Evolutionary conservation across 2,329 filamentous ascomycete species (phyloP), one percentile per base, ranked within the genome.

Genomic region (Amesomyces nigricolor): DNA sequence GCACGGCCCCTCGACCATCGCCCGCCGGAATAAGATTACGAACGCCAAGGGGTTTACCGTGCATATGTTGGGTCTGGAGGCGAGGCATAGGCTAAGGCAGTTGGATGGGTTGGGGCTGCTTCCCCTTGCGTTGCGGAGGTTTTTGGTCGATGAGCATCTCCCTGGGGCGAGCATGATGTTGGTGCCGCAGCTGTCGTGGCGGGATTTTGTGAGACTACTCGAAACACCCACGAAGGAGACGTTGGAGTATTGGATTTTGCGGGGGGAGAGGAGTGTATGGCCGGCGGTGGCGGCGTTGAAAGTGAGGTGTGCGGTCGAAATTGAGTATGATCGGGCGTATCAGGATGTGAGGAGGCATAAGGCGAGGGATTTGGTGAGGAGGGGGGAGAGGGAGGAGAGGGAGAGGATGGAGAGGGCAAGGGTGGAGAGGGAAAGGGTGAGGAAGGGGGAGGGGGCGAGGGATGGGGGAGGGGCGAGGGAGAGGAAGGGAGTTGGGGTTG

Each of bases 251-350:
- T 96, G 91, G 92, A 91, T 95, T 52, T 71, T 85, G 32, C 80
- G 87, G 53, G 92, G 92, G 1, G 92, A 97, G 71, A 76, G 85
- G 59, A 91, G 88, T 62, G 90, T 96, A 0, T 97, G 92, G 91
- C 92, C 91, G 0, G 89, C 90, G 2, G 83, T 96, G 3, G 85
- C 85, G 32, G 89, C 91, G 13, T 72, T 97, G 58, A 86, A 87
- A 63, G 85, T 95, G 6, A 77, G 92, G 6, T 94, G 89, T 69
- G 87, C 86, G 4, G 80, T 97, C 7, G 92, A 97, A 70, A 86
- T 91, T 53, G 91, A 95, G 67, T 76, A 97, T 10, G 91, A 96
- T 68, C 77, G 85, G 46, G 88, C 89, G 0, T 96, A 95, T 69
- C 88, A 95, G 70, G 75, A 87, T 55, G 87, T 92, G 0, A 77